Evolutionary conservation across 2,329 filamentous ascomycete genomes (phyloP), one percentile per base, ranked within the genome.

Genomic region (Aspergillus texensis): DNA sequence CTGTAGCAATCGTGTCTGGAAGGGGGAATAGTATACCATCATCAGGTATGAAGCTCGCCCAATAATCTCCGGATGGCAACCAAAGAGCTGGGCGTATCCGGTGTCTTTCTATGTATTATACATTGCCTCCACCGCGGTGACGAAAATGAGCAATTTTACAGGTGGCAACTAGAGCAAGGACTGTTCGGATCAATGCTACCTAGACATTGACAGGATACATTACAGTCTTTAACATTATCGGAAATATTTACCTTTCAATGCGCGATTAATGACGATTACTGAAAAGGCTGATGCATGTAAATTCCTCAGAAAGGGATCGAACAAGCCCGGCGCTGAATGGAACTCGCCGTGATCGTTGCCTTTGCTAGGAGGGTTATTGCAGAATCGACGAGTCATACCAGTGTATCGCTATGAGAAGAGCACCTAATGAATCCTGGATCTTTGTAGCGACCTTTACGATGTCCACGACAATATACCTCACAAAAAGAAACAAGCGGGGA

Each of bases 331-430:
- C 19, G 3, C 16, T 41, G 39, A 16, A 41, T 41, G 2, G 39
- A 41, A 4, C 6, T 41, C 6, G 1, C 2, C 4, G 19, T 41
- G 8, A 10, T 19, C 9, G 39, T n/a, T 41, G n/a, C 6, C 4
- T 41, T 4, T 3, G n/a, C 34, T 36, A 16, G 14, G 14, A 6
- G 34, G 34, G 14, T 8, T 14, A 16, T 16, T 16, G 6, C 16
- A 0, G 14, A 16, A 36, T 34, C 10, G 34, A 36, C 34, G 34
- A 16, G 14, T 16, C 34, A 16, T 16, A 36, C 14, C 6, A 16
- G 34, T 36, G 1, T 16, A 4, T 8, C 6, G 4, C 1, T 10
- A 41, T 19, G 39, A 4, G 1, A 0, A 19, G 3, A 19, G n/a
- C 19, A 4, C 6, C 39, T 19, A 10, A 41, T 41, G 2, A 1